Evolutionary conservation across 108 stramenopile species (phyloP), one percentile per base, ranked within the genome.

Genomic region (Nitzschia putrida): DNA sequence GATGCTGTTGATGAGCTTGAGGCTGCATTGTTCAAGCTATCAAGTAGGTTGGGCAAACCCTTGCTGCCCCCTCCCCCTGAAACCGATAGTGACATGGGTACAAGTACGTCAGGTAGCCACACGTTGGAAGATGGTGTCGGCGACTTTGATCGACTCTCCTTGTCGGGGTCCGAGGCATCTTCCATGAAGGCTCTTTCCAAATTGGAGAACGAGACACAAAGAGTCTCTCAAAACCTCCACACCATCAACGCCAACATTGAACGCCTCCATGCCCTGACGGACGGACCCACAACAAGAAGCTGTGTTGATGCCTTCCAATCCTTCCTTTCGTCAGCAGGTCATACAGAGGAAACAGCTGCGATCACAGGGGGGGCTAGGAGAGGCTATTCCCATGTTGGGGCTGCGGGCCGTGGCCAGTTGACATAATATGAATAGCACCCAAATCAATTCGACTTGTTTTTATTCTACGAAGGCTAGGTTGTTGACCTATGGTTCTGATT

Each of bases 181-280:
- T 78, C 86, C 2, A 73, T 79, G 18, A 84, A 82, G 38, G 71
- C 88, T 8, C 59, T 93, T 26, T 75, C 83, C 7, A 87, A 85
- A 66, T 73, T 93, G 39, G 89, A 93, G 57, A 63, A 80, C 23
- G 92, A 93, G 77, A 93, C 92, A 34, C 88, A 93, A 57, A 76
- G 77, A 61, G 88, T 93, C 20, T 89, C 86, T 69, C 80, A 89
- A 69, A 70, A 80, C 53, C 88, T 93, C 41, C 80, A 88, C 76
- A 63, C 82, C 4, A 66, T 93, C 22, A 74, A 78, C 1, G 57
- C 54, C 44, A 79, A 74, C 41, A 74, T 90, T 53, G 89, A 90
- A 58, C 72, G 86, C 22, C 78, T 93, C 77, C 70, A 85, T 12
- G 29, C 25, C 23, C 22, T 76, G 14, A 26, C 69, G 54, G 61